Conservation (phyloP, 306 rosid genomes). For the Vicia villosa region DNA sequence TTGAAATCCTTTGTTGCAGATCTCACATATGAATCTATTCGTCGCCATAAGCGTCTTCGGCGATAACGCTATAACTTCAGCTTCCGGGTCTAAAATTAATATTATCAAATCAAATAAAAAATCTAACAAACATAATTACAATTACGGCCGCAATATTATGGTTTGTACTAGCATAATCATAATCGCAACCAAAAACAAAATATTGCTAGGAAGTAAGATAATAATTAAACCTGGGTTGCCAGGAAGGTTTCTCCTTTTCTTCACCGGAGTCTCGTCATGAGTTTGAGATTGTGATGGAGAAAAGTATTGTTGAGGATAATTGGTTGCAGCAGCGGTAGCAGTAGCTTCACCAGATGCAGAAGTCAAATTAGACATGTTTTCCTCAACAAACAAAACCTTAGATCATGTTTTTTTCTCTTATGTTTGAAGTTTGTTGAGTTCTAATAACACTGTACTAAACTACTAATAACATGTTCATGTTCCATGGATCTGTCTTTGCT, state of each 20-base stretch:
- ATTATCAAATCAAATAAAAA: not conserved
- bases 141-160: not conserved
- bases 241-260: slow-evolving; percentile 91
- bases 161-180: no score
- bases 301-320: slow-evolving; percentile 31
- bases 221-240: slow-evolving; percentile 82
- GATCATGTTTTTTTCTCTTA: slow-evolving; percentile 29
- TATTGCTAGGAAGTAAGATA: not conserved
- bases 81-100: slow-evolving; percentile 74
- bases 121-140: not conserved
- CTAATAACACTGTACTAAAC: slow-evolving; percentile 33
- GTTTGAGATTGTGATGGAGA: slow-evolving; percentile 49
- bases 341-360: slow-evolving; percentile 92
- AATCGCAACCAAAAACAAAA: not conserved
- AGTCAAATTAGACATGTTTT: slow-evolving; percentile 87
- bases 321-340: slow-evolving; percentile 72
- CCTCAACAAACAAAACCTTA: slow-evolving; percentile 47
- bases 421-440: slow-evolving; percentile 26
- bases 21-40: slow-evolving; percentile 86
- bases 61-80: slow-evolving; percentile 84
- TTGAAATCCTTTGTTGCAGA: slow-evolving; percentile 93
- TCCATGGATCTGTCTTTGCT: slow-evolving; percentile 51
- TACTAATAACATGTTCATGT: slow-evolving; percentile 35
- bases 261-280: slow-evolving; percentile 44
- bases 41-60: slow-evolving; percentile 86